Conservation (phyloP, 2,329 filamentous ascomycete genomes). For the Trichoderma polysporum region DNA sequence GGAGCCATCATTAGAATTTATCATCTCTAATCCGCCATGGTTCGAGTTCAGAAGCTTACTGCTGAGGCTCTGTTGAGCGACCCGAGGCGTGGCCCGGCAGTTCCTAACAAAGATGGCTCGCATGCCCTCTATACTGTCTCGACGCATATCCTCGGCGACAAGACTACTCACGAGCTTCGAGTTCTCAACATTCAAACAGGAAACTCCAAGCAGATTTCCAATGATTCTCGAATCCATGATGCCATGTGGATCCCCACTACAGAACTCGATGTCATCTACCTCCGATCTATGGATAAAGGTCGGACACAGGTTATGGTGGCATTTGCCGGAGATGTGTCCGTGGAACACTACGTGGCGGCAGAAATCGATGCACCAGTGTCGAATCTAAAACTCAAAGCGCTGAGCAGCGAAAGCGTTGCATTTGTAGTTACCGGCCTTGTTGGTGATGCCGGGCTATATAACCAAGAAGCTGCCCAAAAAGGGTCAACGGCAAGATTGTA, state of each 20-base stretch:
- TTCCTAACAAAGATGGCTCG: slow-evolving; percentile 43
- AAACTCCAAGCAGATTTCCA: slow-evolving; percentile 28
- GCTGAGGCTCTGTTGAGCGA: slow-evolving; percentile 35
- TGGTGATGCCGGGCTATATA: slow-evolving; percentile 35
- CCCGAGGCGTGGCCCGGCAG: slow-evolving; percentile 34
- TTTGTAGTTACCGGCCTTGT: slow-evolving; percentile 38
- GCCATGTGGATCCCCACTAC: slow-evolving; percentile 38
- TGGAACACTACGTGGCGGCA: slow-evolving; percentile 30
- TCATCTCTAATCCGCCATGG: slow-evolving; percentile 19
- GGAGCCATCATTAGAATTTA: not conserved
- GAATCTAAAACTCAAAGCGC: slow-evolving; percentile 35
- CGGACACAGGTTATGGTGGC: slow-evolving; percentile 35
- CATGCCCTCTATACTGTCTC: slow-evolving; percentile 43
- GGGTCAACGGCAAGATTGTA: slow-evolving; percentile 36
- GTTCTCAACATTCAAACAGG: slow-evolving; percentile 36
- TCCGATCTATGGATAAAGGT: slow-evolving; percentile 30
- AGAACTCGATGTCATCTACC: slow-evolving; percentile 19
- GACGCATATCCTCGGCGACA: slow-evolving; percentile 37
- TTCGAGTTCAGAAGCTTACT: slow-evolving; percentile 31
- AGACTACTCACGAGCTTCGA: slow-evolving; percentile 34
- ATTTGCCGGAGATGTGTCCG: slow-evolving; percentile 25
- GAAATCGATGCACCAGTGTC: slow-evolving; percentile 36
- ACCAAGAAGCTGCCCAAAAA: slow-evolving; percentile 30
- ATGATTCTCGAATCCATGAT: slow-evolving; percentile 34
- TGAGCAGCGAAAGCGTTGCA: slow-evolving; percentile 37